These are phyloP conservation scores for Venustampulla echinocandica DNA, from an alignment of 495 filamentous ascomycete species.

Conservation along the genomic window DNA sequence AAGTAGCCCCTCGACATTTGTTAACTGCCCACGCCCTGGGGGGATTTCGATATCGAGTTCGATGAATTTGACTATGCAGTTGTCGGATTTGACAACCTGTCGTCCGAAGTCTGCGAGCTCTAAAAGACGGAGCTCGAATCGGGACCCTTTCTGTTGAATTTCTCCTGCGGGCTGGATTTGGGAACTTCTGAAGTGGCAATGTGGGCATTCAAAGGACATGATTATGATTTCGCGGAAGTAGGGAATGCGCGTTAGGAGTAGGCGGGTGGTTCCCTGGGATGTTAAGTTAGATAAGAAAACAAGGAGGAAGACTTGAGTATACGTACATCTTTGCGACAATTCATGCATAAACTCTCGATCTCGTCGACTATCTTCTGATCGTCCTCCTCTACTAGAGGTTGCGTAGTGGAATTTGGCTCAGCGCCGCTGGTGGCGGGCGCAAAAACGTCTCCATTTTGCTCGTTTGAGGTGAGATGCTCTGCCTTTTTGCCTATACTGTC, in stretches of 20 bases:
- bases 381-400: slow-evolving; percentile 1
- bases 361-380: slow-evolving; percentile 53
- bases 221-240: slow-evolving; percentile 96
- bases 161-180: slow-evolving; percentile 84
- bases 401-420: background rate
- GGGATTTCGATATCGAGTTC: slow-evolving; percentile 89
- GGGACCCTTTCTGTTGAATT: slow-evolving; percentile 81
- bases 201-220: slow-evolving; percentile 87
- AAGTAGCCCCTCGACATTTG: slow-evolving; percentile 85
- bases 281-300: background rate
- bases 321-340: slow-evolving; percentile 73
- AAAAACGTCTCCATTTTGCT: slow-evolving; percentile 6
- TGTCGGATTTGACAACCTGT: slow-evolving; percentile 87
- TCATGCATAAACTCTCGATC: slow-evolving; percentile 72
- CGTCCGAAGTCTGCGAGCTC: slow-evolving; percentile 64
- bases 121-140: slow-evolving; percentile 66
- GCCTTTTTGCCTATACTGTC: slow-evolving; percentile 47
- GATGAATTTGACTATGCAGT: slow-evolving; percentile 67
- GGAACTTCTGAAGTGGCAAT: slow-evolving; percentile 83
- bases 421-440: background rate
- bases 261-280: slow-evolving; percentile 66
- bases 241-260: slow-evolving; percentile 84
- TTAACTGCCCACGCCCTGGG: slow-evolving; percentile 75
- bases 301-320: background rate
- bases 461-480: slow-evolving; percentile 28